Percentiles rank a stretch among this genome's conserved stretches.
Evolutionary conservation across 495 filamentous ascomycete genomes (phyloP).

Genomic region (Penicillium antarcticum): DNA sequence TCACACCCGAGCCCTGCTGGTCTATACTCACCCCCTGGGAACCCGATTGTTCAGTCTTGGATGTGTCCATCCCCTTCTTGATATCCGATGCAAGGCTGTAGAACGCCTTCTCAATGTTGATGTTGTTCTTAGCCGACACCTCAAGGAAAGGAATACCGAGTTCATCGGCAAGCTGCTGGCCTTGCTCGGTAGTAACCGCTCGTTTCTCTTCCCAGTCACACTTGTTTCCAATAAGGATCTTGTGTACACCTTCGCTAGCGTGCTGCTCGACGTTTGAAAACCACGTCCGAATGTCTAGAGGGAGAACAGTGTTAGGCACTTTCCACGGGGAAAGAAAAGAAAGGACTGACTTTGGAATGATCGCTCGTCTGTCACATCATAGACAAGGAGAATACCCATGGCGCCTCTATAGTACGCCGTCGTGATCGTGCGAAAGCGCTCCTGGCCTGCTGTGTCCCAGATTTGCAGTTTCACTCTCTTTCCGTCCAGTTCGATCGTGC

Average conservation of each 20-base stretch:
- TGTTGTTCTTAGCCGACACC: constrained; percentile 96
- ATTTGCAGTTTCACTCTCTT: constrained; percentile 99
- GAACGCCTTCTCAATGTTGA: constrained; percentile 99
- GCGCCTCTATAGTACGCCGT: constrained; percentile 98
- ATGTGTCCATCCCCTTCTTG: constrained; percentile 79
- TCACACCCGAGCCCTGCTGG: constrained; percentile 56
- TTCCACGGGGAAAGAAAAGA: background rate
- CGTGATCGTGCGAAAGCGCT: constrained; percentile 97
- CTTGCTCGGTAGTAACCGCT: constrained; percentile 85
- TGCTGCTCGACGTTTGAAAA: constrained; percentile 99
- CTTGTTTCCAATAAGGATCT: constrained; percentile 99
- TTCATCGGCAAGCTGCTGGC: constrained; percentile 91
- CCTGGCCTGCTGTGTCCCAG: constrained; percentile 98
- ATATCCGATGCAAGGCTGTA: constrained; percentile 94
- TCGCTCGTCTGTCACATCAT: constrained; percentile 96
- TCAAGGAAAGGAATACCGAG: constrained; percentile 98
- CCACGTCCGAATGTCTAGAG: constrained; percentile 93
- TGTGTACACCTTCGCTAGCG: constrained; percentile 98
- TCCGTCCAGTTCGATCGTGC: constrained; percentile 96
- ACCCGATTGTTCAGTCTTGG: constrained; percentile 69
- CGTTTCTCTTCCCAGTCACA: constrained; percentile 99
- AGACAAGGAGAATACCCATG: constrained; percentile 97
- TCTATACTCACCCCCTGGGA: constrained; percentile 69
- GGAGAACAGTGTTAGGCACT: constrained; percentile 1
- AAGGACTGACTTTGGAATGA: constrained; percentile 88